Base-by-base conservation (phyloP, 2,329 filamentous ascomycete genomes). In the Alternaria sp. region DNA sequence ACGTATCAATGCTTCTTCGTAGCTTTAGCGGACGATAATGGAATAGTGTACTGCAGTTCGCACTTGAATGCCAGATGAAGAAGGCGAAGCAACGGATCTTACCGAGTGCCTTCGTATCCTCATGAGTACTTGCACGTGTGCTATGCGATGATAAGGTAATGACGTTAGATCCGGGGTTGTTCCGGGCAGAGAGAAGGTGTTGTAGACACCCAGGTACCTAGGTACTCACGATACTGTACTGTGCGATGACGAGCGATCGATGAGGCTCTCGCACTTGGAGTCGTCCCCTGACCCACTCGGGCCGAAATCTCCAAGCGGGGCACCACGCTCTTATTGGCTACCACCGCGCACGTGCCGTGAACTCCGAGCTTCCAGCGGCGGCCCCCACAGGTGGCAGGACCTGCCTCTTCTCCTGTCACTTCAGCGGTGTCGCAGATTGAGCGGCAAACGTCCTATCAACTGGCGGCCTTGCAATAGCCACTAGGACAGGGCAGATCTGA, bases 1-100 rank as follows among this genome's bases (percentile, higher is more conserved):
- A n/a, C 61, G 61, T 32, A 56, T 60, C 17, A 43, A n/a, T 6
- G 11, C 44, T 32, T 51, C 57, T 56, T 46, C 44, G 12, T 63
- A 61, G 57, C 44, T 56, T 36, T 28, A 26, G 13, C n/a, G 8
- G 10, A 19, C 30, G 25, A 23, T 23, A 28, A 49, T 19, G 17
- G 25, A n/a, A 17, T 51, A 21, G 7, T 43, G 21, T 57, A 46
- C 17, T 47, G 9, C 28, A 51, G n/a, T 13, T 23, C 44, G 13
- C 32, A 3, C 8, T 23, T 12, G 26, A 52, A 32, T 32, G n/a
- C 23, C 9, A 13, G 6, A 45, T 19, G n/a, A 13, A 21, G 23
- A 19, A 58, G n/a, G 9, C 21, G 13, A 32, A 36, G 44, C 23
- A 17, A 52, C 44, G 23, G 5, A 25, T 21, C 19, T 43, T 23